Evolutionary conservation across 2,329 filamentous ascomycete genomes (phyloP).

Genomic region (Colletotrichum paranaense): DNA sequence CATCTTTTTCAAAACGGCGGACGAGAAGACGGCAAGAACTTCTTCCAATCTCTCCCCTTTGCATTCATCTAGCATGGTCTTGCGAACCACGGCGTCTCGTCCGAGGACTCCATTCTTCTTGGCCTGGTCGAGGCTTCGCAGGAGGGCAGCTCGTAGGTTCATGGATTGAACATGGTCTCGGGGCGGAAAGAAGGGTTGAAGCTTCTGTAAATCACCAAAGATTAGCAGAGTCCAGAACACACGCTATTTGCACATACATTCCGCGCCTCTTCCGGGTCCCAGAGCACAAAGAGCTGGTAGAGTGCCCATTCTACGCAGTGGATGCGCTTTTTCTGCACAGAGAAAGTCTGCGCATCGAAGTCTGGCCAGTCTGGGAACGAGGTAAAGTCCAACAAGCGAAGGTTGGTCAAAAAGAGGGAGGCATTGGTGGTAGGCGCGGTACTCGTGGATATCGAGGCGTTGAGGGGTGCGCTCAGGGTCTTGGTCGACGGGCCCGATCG

Average conservation of each 20-base stretch:
- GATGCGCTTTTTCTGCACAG: conserved; percentile 84
- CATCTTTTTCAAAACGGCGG: conserved; percentile 80
- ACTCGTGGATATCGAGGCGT: conserved; percentile 37
- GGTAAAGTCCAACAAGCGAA: conserved; percentile 86
- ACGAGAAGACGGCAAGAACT: conserved; percentile 85
- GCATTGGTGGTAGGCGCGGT: conserved; percentile 63
- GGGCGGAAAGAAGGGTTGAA: conserved; percentile 91
- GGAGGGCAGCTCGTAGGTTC: conserved; percentile 86
- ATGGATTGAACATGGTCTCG: conserved; percentile 90
- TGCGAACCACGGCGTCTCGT: conserved; percentile 82
- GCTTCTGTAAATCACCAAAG: conserved; percentile 67
- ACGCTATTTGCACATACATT: conserved; percentile 63
- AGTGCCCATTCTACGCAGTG: conserved; percentile 89
- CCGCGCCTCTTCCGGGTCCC: conserved; percentile 81
- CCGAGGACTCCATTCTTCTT: conserved; percentile 90
- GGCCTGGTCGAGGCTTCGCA: conserved; percentile 82
- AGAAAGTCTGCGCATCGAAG: conserved; percentile 78
- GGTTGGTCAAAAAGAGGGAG: conserved; percentile 81
- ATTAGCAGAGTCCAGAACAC: conserved; percentile 1
- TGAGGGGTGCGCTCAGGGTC: conserved; percentile 19
- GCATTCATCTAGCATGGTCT: conserved; percentile 97
- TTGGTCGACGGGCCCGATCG: conserved; percentile 37
- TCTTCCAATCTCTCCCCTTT: conserved; percentile 92
- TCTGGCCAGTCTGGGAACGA: conserved; percentile 81
- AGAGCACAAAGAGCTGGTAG: conserved; percentile 87